Conservation (phyloP, 441 rosid species). For the Theobroma grandiflorum region DNA sequence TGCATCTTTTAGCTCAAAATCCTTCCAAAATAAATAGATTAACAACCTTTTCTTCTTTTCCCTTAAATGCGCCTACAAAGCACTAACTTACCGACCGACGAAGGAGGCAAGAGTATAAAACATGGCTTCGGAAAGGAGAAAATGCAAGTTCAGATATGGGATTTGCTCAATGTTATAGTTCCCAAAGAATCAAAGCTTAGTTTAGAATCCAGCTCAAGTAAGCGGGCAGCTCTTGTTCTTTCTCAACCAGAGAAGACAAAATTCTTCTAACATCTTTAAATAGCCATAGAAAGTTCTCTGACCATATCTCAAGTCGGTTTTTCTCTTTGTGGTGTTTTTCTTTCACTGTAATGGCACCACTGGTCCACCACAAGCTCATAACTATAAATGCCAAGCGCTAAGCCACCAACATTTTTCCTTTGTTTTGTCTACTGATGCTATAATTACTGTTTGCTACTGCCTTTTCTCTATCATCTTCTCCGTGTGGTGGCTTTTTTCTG, state of each 20-base stretch:
- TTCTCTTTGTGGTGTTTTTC: not conserved
- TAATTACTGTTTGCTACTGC: not conserved
- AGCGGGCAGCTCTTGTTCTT: not conserved
- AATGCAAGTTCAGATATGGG: not conserved
- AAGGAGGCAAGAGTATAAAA: not conserved
- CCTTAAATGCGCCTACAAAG: not conserved
- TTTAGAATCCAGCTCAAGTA: not conserved
- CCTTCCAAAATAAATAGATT: not conserved
- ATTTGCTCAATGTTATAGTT: not conserved
- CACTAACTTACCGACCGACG: not conserved
- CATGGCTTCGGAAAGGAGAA: not conserved
- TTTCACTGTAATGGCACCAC: not conserved
- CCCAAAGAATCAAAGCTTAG: not conserved
- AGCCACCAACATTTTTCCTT: not conserved
- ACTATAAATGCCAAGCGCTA: not conserved
- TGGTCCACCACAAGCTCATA: not conserved
- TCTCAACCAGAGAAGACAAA: not conserved
- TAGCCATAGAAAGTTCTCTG: not conserved
- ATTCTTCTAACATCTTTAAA: not conserved
- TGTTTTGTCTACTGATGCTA: not conserved
- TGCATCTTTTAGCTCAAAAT: not conserved
- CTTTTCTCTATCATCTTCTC: not conserved
- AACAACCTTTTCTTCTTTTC: not conserved
- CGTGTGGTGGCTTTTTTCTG: not conserved
- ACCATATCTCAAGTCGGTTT: not conserved